These are phyloP conservation scores for Tremella yokohamensis DNA, from an alignment of 768 basidiomycete species.

Conservation along the genomic window DNA sequence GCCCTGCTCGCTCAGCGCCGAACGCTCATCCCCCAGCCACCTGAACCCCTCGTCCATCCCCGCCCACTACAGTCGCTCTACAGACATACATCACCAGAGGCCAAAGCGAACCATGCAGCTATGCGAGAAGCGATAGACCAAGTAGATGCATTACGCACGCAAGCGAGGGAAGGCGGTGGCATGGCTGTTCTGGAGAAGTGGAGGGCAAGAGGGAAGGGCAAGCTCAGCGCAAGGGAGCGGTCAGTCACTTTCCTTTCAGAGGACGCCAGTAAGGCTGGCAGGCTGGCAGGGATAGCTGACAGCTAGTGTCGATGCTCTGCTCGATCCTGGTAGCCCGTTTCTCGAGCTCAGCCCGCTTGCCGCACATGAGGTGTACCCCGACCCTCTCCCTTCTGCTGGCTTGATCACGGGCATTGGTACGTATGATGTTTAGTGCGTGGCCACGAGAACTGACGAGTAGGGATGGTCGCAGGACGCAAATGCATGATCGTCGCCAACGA, in stretches of 20 bases:
- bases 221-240: slow-evolving; percentile 37
- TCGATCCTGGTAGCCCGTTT: slow-evolving; percentile 85
- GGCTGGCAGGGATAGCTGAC: not conserved
- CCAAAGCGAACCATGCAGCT: slow-evolving; percentile 16
- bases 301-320: slow-evolving; percentile 64
- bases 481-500: slow-evolving; percentile 92
- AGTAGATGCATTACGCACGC: slow-evolving; percentile 17
- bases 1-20: slow-evolving; percentile 4
- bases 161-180: slow-evolving; percentile 40
- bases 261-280: not conserved
- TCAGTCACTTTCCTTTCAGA: slow-evolving; percentile 8
- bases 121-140: slow-evolving; percentile 22
- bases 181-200: slow-evolving; percentile 28
- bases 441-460: slow-evolving; percentile 35
- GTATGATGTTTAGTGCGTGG: not conserved
- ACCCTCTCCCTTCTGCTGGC: slow-evolving; percentile 75
- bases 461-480: slow-evolving; percentile 72
- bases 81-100: slow-evolving; percentile 22
- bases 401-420: slow-evolving; percentile 70
- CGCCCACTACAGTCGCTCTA: slow-evolving; percentile 29
- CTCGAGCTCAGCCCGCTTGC: slow-evolving; percentile 82
- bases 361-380: slow-evolving; percentile 77
- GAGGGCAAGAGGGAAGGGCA: slow-evolving; percentile 35
- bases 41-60: slow-evolving; percentile 21
- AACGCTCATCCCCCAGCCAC: slow-evolving; percentile 38